phyloP scores from a whole-genome alignment of 495 filamentous ascomycete species.

The Cetradonia linearis region DNA sequence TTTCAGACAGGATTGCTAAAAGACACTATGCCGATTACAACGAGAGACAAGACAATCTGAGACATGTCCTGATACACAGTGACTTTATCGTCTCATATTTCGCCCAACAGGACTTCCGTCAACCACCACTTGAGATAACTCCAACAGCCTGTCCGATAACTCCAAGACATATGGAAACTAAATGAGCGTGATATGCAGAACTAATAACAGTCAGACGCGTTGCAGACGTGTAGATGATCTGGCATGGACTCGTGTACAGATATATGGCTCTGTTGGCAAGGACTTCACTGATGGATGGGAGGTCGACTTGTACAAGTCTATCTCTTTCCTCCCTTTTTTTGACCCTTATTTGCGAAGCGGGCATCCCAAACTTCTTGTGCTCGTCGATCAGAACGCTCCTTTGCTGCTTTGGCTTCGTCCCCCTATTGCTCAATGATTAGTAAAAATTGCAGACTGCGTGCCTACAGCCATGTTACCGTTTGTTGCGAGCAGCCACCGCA shows the following conservation, averaged over 20 bases:
- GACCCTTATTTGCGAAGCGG: constrained; percentile 3
- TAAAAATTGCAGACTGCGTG: too few species aligned
- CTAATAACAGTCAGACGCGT: neutral
- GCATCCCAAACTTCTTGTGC: neutral
- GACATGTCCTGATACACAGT: neutral
- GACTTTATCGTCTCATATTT: neutral
- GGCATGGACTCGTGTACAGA: neutral
- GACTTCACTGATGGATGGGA: neutral
- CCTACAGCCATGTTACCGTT: too few species aligned
- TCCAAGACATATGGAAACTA: neutral
- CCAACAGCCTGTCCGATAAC: neutral
- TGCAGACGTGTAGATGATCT: neutral
- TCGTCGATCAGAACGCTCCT: neutral
- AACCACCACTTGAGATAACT: neutral
- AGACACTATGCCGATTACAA: neutral
- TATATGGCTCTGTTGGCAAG: neutral
- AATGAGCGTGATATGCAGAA: neutral
- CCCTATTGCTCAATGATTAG: neutral
- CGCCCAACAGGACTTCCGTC: neutral
- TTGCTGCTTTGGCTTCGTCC: neutral
- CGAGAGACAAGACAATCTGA: neutral
- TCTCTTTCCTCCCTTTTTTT: neutral
- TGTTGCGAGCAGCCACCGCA: neutral
- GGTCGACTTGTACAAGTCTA: neutral
- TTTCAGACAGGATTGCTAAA: neutral